Percentiles rank a stretch among this genome's conserved stretches.
Conservation (phyloP, 2,329 filamentous ascomycete genomes). For the Exserohilum turcica region DNA sequence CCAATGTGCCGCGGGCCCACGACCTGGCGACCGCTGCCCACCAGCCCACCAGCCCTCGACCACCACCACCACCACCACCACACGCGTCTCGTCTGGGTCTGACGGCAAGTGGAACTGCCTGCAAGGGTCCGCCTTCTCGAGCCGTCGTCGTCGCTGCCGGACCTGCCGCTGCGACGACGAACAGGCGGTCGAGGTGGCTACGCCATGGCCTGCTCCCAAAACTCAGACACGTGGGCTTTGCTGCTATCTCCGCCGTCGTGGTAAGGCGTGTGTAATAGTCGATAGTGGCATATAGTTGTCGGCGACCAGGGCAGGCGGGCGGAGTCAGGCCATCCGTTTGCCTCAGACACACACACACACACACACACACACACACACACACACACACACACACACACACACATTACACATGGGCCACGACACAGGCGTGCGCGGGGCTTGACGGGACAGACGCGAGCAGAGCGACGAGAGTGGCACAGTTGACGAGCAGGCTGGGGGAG, state of each 20-base stretch:
- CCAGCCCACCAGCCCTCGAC: too few species aligned
- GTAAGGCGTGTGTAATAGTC: too few species aligned
- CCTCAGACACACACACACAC: too few species aligned
- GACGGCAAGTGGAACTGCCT: conserved; percentile 39
- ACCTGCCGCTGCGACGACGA: conserved; percentile 17
- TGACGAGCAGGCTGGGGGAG: conserved; percentile 4
- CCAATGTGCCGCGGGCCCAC: conserved; percentile 11
- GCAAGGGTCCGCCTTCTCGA: conserved; percentile 39
- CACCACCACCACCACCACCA: conserved; percentile 15
- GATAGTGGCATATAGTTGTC: too few species aligned
- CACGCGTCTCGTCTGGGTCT: conserved; percentile 34
- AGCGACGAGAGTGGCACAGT: conserved; percentile 16
- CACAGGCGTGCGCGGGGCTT: conserved; percentile 15
- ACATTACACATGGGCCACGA: too few species aligned
- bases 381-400: too few species aligned
- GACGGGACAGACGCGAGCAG: conserved; percentile 13
- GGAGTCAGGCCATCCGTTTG: conserved; percentile 19
- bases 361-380: too few species aligned
- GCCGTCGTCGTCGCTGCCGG: conserved; percentile 29
- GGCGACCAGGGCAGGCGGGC: conserved; percentile 1
- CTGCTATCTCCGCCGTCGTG: conserved; percentile 7
- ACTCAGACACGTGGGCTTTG: conserved; percentile 12
- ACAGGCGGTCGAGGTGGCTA: conserved; percentile 26
- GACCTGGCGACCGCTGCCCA: neutral
- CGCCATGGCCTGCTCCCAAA: conserved; percentile 20